phyloP scores from a whole-genome alignment of 495 filamentous ascomycete species.

The Neurospora cerealis region DNA sequence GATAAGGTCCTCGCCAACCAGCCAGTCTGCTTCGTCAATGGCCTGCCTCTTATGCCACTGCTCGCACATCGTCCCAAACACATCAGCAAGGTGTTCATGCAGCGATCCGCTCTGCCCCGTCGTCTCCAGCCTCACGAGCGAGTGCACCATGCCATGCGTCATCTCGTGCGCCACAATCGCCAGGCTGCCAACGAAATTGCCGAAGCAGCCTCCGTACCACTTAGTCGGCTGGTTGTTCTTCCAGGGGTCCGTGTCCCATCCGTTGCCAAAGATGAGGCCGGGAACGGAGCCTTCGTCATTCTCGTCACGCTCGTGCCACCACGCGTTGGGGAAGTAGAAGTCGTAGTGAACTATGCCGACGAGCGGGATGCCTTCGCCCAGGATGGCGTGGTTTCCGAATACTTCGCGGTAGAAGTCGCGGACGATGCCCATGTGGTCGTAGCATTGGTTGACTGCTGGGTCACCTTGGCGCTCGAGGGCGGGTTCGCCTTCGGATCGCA shows the following conservation, averaged over 20 bases:
- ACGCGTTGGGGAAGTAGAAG: neutral
- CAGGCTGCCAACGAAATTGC: neutral
- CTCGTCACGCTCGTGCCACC: neutral
- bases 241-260: neutral
- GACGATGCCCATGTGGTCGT: neutral
- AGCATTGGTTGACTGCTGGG: neutral
- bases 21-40: neutral
- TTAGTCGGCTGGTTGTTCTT: neutral
- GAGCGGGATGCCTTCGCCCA: neutral
- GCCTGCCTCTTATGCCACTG: neutral
- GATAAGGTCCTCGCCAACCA: neutral
- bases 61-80: neutral
- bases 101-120: neutral
- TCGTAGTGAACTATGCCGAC: neutral
- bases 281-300: neutral
- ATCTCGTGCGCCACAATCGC: neutral
- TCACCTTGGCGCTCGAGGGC: neutral
- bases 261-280: neutral
- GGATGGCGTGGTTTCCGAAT: neutral
- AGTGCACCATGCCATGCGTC: neutral
- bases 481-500: neutral
- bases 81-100: neutral
- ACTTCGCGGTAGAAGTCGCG: neutral
- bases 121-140: neutral
- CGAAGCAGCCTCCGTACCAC: neutral